phyloP scores from a whole-genome alignment of 305 asterid genomes.

The Andrographis paniculata region DNA sequence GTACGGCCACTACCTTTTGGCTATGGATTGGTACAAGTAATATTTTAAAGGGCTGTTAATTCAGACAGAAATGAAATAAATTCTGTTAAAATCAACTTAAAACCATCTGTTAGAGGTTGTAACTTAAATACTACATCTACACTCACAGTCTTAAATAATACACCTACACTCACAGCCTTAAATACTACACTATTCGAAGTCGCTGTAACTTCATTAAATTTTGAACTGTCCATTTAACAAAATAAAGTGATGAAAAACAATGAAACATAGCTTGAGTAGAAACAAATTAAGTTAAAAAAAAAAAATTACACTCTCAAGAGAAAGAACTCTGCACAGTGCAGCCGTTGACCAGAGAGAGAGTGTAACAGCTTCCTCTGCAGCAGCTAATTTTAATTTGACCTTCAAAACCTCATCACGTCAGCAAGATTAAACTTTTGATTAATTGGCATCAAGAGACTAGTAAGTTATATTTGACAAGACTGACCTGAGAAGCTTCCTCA shows the following conservation, averaged over 20 bases:
- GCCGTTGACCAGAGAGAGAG: conserved; percentile 84
- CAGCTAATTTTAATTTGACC: conserved; percentile 61
- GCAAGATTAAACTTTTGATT: conserved; percentile 13
- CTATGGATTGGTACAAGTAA: too few species aligned
- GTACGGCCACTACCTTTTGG: too few species aligned
- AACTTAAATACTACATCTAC: too few species aligned
- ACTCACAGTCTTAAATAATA: too few species aligned
- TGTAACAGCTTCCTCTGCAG: conserved; percentile 88
- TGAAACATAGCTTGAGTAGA: conserved; percentile 9
- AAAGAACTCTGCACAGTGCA: conserved; percentile 82
- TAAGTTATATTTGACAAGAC: conserved; percentile 15
- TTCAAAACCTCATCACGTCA: conserved; percentile 31
- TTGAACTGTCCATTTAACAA: too few species aligned
- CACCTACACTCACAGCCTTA: too few species aligned
- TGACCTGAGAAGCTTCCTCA: conserved; percentile 55
- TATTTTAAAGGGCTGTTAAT: too few species aligned
- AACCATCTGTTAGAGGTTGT: too few species aligned
- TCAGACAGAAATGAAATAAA: not conserved
- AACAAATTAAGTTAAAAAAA: conserved; percentile 12
- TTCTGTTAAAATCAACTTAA: too few species aligned
- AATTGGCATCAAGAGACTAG: conserved; percentile 8
- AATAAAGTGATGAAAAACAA: conserved; percentile 9
- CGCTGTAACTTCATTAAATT: too few species aligned
- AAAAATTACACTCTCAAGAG: conserved; percentile 71
- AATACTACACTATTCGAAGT: too few species aligned